Percentiles rank a stretch among this genome's conserved stretches.
These are phyloP conservation scores for Globisporangium canariense DNA, from an alignment of 352 stramenopile genomes.

Conservation along the genomic window DNA sequence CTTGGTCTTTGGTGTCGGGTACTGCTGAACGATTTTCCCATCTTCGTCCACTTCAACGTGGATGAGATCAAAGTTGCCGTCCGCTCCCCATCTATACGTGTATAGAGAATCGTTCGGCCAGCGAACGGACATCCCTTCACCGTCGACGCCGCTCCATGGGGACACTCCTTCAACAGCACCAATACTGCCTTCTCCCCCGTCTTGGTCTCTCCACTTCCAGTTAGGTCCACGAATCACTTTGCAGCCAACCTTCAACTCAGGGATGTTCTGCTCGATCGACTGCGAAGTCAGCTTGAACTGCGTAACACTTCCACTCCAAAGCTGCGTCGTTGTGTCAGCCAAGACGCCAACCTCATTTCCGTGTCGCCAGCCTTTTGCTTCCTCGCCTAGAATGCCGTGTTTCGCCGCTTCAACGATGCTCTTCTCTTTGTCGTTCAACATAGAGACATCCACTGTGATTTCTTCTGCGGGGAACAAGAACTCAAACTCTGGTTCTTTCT, in stretches of 20 bases:
- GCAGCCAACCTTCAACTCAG: slow-evolving; percentile 73
- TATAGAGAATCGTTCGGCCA: slow-evolving; percentile 88
- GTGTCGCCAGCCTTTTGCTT: slow-evolving; percentile 51
- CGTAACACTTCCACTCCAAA: slow-evolving; percentile 76
- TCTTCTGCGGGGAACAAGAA: slow-evolving; percentile 69
- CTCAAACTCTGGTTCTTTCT: slow-evolving; percentile 45
- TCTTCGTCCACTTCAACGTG: slow-evolving; percentile 84
- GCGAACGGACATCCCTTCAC: slow-evolving; percentile 86
- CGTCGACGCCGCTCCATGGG: slow-evolving; percentile 86
- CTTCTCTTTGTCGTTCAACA: slow-evolving; percentile 54
- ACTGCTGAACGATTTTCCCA: slow-evolving; percentile 61
- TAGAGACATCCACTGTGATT: slow-evolving; percentile 50
- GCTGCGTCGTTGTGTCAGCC: slow-evolving; percentile 54
- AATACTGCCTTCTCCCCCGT: slow-evolving; percentile 81
- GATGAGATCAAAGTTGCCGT: slow-evolving; percentile 84
- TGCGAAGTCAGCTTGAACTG: slow-evolving; percentile 61
- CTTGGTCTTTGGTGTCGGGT: slow-evolving; percentile 70
- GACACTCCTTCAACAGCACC: slow-evolving; percentile 82
- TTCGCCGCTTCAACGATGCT: slow-evolving; percentile 57
- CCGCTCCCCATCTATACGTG: slow-evolving; percentile 86
- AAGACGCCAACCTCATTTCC: slow-evolving; percentile 76
- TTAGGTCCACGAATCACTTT: slow-evolving; percentile 88
- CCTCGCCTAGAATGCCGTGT: slow-evolving; percentile 66
- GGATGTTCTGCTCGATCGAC: slow-evolving; percentile 40
- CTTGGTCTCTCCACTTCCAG: slow-evolving; percentile 89